Conservation (phyloP, 768 basidiomycete genomes). For the Kwoniella mangroviensis region DNA sequence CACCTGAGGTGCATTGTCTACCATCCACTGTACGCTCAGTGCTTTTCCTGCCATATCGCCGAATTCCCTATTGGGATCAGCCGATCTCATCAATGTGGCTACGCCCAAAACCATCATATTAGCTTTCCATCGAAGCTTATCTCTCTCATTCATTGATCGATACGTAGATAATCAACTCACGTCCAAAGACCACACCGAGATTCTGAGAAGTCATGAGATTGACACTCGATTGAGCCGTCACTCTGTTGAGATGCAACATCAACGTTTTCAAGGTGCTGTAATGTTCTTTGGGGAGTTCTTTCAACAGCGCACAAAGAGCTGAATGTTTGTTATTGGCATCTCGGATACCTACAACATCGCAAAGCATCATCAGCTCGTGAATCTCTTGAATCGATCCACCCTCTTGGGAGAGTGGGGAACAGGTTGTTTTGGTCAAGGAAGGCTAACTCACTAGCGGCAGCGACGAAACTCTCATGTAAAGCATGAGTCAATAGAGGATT, state of each 20-base stretch:
- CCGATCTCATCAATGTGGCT: constrained; percentile 94
- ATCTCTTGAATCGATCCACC: neutral
- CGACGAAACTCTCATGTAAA: constrained; percentile 86
- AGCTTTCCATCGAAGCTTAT: neutral
- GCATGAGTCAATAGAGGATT: constrained; percentile 87
- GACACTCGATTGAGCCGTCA: constrained; percentile 69
- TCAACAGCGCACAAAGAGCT: constrained; percentile 70
- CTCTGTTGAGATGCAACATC: constrained; percentile 81
- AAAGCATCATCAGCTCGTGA: neutral
- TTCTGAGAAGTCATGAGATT: constrained; percentile 96
- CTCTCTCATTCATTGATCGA: neutral
- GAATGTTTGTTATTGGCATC: constrained; percentile 68
- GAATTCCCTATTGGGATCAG: constrained; percentile 84
- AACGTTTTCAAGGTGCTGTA: constrained; percentile 80
- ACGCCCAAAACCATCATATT: constrained; percentile 9
- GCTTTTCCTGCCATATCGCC: constrained; percentile 96
- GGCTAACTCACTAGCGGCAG: constrained; percentile 65
- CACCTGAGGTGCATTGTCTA: constrained; percentile 68
- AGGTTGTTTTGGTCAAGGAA: neutral
- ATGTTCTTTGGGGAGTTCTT: constrained; percentile 81
- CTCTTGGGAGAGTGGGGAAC: neutral
- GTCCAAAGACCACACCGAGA: constrained; percentile 96
- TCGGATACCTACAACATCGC: constrained; percentile 59
- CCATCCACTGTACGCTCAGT: constrained; percentile 87
- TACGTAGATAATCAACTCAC: constrained; percentile 65